A percentile compares a stretch with the other conserved stretches of the same genome.
phyloP scores from a whole-genome alignment of 192 early-diverging fungal species.

The Backusella sp. region DNA sequence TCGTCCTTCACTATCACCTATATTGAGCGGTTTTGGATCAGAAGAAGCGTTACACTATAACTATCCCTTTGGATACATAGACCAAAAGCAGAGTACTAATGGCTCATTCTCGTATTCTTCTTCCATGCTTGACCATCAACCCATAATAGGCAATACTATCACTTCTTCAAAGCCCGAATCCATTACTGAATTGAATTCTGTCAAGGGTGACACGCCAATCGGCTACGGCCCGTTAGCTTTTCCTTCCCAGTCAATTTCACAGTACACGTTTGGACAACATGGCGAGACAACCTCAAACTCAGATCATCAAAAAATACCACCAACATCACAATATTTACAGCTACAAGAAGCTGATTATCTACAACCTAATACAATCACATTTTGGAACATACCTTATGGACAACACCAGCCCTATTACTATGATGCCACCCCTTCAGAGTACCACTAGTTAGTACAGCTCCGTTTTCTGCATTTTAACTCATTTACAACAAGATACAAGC shows the following conservation, averaged over 20 bases:
- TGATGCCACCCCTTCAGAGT: neutral
- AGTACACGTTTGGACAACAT: neutral
- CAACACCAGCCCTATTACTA: neutral
- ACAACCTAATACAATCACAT: neutral
- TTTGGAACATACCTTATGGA: constrained; percentile 1
- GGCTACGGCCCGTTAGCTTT: constrained; percentile 1
- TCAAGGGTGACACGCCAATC: constrained; percentile 1
- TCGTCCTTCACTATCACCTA: neutral
- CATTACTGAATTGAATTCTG: neutral
- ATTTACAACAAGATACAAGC: neutral
- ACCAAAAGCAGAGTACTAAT: neutral
- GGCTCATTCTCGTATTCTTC: neutral
- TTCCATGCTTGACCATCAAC: neutral
- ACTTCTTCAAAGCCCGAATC: neutral
- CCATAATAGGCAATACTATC: neutral
- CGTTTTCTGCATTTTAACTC: neutral
- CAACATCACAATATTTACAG: neutral
- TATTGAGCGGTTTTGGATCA: neutral
- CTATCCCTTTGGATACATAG: constrained; percentile 8
- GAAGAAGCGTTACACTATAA: constrained; percentile 8
- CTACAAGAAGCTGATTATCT: neutral
- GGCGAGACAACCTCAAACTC: neutral
- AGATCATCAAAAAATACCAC: neutral
- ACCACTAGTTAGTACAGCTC: neutral
- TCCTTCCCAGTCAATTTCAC: neutral